Percentiles rank a stretch among this genome's conserved stretches.
phyloP scores from a whole-genome alignment of 441 rosid genomes.

The Adansonia madagascariensis region DNA sequence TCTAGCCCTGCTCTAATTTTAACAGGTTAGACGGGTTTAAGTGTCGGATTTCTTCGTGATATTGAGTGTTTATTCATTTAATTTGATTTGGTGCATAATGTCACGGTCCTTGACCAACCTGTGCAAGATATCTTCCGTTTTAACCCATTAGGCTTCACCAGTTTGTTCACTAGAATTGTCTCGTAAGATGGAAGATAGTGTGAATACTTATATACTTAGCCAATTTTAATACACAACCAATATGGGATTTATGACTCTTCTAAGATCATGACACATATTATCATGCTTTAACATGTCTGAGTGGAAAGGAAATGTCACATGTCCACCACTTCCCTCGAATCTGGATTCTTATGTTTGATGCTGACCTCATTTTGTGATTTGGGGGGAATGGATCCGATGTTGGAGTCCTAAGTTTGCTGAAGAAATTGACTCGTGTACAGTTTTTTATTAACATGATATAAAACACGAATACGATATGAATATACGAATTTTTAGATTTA shows the following conservation, averaged over 20 bases:
- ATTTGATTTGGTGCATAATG: background rate
- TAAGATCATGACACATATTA: too few relatives aligned
- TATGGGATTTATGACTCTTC: too few relatives aligned
- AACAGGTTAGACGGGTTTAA: constrained; percentile 9
- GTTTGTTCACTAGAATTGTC: too few relatives aligned
- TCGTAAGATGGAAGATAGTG: too few relatives aligned
- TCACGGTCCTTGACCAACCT: background rate
- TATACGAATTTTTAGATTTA: background rate
- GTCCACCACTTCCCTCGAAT: background rate
- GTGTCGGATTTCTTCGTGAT: background rate
- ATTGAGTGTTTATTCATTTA: background rate
- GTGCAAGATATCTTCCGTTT: too few relatives aligned
- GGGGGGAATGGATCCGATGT: background rate
- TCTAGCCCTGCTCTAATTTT: background rate
- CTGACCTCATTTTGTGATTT: background rate
- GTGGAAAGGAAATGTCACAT: background rate
- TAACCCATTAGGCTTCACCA: too few relatives aligned
- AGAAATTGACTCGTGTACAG: background rate
- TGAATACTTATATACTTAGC: too few relatives aligned
- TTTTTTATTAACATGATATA: too few relatives aligned
- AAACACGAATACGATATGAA: too few relatives aligned
- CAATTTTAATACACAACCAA: too few relatives aligned
- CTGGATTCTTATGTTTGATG: too few relatives aligned
- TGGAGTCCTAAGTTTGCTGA: background rate
- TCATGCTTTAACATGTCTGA: background rate